Conservation (phyloP, 768 basidiomycete genomes). For the Hypholoma fasciculare region DNA sequence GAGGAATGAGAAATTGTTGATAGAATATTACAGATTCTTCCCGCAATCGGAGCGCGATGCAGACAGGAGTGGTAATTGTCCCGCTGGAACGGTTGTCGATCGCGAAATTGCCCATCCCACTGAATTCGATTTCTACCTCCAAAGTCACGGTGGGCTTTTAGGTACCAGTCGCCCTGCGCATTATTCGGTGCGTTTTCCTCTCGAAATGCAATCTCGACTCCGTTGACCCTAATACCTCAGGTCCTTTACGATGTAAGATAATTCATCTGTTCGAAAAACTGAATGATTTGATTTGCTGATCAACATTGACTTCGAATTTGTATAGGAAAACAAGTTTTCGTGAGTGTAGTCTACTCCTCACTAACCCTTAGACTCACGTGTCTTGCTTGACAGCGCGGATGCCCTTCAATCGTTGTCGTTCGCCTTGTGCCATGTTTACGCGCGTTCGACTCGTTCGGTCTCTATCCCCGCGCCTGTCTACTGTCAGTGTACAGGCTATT, state of each 20-base stretch:
- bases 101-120: constrained; percentile 69
- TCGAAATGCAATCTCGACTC: background rate
- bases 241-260: constrained; percentile 39
- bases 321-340: constrained; percentile 59
- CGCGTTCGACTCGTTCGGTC: constrained; percentile 76
- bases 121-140: constrained; percentile 81
- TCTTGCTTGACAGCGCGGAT: constrained; percentile 46
- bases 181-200: constrained; percentile 32
- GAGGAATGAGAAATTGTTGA: too few species aligned
- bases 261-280: background rate
- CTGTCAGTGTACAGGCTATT: constrained; percentile 43
- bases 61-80: constrained; percentile 75
- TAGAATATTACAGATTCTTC: constrained; percentile 29
- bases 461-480: constrained; percentile 85
- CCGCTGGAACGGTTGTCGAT: constrained; percentile 84
- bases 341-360: constrained; percentile 20
- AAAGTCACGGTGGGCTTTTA: constrained; percentile 76
- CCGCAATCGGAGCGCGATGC: constrained; percentile 37
- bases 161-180: constrained; percentile 70
- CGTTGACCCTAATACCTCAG: constrained; percentile 19
- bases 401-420: constrained; percentile 73
- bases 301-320: background rate
- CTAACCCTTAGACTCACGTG: constrained; percentile 21
- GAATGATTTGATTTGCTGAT: background rate
- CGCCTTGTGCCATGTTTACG: constrained; percentile 56